Base-by-base conservation (phyloP, 805 yeast genomes). In the Kockiozyma suomiensis region DNA sequence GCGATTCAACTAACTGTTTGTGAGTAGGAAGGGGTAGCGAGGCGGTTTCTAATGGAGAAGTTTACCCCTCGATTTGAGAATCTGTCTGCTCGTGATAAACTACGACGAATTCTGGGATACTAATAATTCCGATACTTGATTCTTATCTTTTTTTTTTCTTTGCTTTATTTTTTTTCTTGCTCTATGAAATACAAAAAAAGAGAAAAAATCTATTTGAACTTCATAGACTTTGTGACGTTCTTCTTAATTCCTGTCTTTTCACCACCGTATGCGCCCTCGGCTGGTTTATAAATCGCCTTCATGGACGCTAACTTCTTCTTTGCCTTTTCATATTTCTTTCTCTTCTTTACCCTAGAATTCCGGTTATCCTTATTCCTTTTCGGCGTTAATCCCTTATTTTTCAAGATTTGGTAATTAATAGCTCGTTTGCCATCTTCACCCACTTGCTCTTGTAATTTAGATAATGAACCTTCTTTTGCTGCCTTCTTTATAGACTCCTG, bases 181-280 rank as follows among this genome's bases (percentile, higher is more conserved):
- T 43, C 30, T 7, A 43, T 23, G 7, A 25, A 43, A 43, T 43
- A 25, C n/a, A n/a, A n/a, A n/a, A n/a, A n/a, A n/a, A n/a, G n/a
- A n/a, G n/a, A n/a, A n/a, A n/a, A 37, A 4, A 40, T 26, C 41
- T 57, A 60, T 46, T 49, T 54, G 75, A 91, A 85, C 74, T 87
- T 88, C 71, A 90, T 91, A 70, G 96, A 86, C 75, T 90, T 87
- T n/a, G 96, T 81, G 54, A 93, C 73, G 67, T 90, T 90, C 83
- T 94, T 93, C 81, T 91, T 91, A 73, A 94, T 94, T 89, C 99
- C 99, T 19, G 97, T 91, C 78, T 84, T 82, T 74, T 94, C 99
- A 76, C 99, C 99, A 65, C 82, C 86, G 74, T 94, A 94, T 1
- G 96, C 86, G 65, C 90, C 88, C 38, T 53, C 52, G 53, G 83